phyloP scores from a whole-genome alignment of 345 rosid genomes.

The Eucalyptus globulus region DNA sequence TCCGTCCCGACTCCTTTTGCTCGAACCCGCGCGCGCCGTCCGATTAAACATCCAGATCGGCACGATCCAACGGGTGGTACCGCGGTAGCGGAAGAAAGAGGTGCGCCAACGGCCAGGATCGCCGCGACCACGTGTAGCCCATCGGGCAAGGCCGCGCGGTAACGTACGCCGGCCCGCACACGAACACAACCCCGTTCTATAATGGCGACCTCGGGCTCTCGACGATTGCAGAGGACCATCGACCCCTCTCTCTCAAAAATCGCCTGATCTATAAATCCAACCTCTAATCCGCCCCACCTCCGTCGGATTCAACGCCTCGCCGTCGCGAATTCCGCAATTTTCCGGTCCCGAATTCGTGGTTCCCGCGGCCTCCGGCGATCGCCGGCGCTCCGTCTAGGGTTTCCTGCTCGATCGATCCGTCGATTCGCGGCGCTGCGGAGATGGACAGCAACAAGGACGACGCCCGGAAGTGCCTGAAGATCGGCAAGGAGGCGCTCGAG shows the following conservation, averaged over 20 bases:
- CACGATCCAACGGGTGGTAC: background rate
- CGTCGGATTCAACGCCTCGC: background rate
- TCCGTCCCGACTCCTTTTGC: background rate
- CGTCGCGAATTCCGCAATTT: background rate
- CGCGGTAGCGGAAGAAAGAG: background rate
- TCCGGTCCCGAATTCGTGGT: background rate
- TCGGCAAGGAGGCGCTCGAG: slow-evolving; percentile 64
- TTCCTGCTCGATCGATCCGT: background rate
- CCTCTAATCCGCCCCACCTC: background rate
- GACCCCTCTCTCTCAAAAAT: background rate
- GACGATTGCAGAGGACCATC: background rate
- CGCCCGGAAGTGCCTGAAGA: slow-evolving; percentile 73
- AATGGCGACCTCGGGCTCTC: background rate
- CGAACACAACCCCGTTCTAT: background rate
- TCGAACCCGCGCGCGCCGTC: background rate
- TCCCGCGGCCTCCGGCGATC: background rate
- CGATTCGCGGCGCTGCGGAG: background rate
- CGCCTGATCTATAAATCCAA: background rate
- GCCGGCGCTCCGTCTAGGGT: background rate
- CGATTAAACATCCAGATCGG: background rate
- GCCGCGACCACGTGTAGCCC: background rate
- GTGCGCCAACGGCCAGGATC: background rate
- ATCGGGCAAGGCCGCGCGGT: background rate
- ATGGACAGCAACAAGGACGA: slow-evolving; percentile 98
- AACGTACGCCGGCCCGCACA: background rate